Percentiles rank a stretch among this genome's conserved stretches.
phyloP scores from a whole-genome alignment of 2,329 filamentous ascomycete species.

The Aspergillus tanneri region DNA sequence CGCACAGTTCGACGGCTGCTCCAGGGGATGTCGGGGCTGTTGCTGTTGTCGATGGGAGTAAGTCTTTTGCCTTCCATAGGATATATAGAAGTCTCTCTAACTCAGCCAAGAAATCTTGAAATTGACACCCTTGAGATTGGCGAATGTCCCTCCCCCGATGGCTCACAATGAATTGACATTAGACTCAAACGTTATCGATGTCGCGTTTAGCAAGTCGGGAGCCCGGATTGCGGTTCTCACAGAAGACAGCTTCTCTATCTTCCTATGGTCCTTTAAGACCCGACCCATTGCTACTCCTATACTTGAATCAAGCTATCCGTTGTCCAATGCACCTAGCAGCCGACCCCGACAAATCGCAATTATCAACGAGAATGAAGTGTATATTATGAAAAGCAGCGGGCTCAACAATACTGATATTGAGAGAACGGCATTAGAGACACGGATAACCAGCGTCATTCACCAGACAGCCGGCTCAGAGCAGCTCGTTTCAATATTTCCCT shows the following conservation, averaged over 20 bases:
- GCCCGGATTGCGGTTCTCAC: conserved; percentile 71
- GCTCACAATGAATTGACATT: conserved; percentile 70
- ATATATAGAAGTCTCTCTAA: conserved; percentile 13
- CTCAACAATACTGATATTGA: conserved; percentile 32
- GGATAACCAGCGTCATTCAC: conserved; percentile 31
- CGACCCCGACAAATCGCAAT: conserved; percentile 51
- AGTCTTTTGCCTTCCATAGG: conserved; percentile 26
- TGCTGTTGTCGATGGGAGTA: conserved; percentile 78
- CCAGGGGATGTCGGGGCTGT: conserved; percentile 77
- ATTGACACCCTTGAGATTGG: conserved; percentile 77
- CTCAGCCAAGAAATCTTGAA: conserved; percentile 60
- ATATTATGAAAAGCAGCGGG: conserved; percentile 41
- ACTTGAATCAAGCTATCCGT: conserved; percentile 40
- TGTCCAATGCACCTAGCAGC: conserved; percentile 28
- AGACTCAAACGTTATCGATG: conserved; percentile 66
- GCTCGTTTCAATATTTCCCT: conserved; percentile 39
- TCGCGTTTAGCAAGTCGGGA: conserved; percentile 67
- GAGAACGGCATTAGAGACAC: conserved; percentile 36
- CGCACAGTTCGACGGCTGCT: conserved; percentile 66
- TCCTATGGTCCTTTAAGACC: conserved; percentile 62
- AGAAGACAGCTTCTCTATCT: conserved; percentile 64
- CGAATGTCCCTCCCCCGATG: conserved; percentile 93
- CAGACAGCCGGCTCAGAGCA: conserved; percentile 34
- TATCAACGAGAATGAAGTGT: conserved; percentile 42
- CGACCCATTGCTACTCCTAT: conserved; percentile 38